phyloP scores from a whole-genome alignment of 2,329 filamentous ascomycete genomes.

The Xylariales sp. region DNA sequence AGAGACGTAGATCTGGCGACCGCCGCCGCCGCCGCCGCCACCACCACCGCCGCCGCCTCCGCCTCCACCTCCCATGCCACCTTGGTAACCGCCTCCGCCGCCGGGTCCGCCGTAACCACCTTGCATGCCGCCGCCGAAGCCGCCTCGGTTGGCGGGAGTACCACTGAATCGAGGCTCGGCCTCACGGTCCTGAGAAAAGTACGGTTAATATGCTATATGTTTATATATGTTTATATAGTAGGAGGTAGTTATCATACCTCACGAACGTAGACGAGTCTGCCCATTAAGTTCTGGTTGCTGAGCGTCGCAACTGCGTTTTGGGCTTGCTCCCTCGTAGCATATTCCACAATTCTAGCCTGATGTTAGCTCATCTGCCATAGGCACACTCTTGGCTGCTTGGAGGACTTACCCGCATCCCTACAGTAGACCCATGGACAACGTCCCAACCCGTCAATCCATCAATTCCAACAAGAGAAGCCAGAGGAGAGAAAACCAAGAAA shows the following conservation, averaged over 20 bases:
- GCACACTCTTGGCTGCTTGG: not conserved
- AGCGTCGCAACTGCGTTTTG: constrained; percentile 95
- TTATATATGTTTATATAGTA: no score
- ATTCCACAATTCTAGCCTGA: constrained; percentile 89
- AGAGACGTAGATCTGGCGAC: constrained; percentile 92
- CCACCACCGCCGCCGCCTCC: constrained; percentile 42
- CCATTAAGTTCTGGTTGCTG: constrained; percentile 99
- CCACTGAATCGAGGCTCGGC: constrained; percentile 94
- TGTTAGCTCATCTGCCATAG: constrained; percentile 7
- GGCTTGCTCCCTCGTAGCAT: constrained; percentile 98
- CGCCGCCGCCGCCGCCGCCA: constrained; percentile 49
- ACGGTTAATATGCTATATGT: no score
- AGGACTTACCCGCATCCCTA: constrained; percentile 98
- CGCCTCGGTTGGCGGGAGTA: constrained; percentile 55
- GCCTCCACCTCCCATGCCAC: constrained; percentile 50
- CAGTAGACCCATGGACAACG: constrained; percentile 77
- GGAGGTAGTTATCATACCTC: constrained; percentile 81
- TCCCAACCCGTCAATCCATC: constrained; percentile 99
- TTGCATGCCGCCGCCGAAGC: constrained; percentile 46
- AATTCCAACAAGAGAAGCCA: constrained; percentile 69
- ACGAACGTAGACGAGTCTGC: constrained; percentile 95
- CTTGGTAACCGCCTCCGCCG: constrained; percentile 46
- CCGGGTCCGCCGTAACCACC: constrained; percentile 54
- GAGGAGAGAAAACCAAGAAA: constrained; percentile 59
- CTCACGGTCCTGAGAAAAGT: constrained; percentile 87